Conservation (phyloP, 495 filamentous ascomycete species). For the Parathielavia appendiculata region DNA sequence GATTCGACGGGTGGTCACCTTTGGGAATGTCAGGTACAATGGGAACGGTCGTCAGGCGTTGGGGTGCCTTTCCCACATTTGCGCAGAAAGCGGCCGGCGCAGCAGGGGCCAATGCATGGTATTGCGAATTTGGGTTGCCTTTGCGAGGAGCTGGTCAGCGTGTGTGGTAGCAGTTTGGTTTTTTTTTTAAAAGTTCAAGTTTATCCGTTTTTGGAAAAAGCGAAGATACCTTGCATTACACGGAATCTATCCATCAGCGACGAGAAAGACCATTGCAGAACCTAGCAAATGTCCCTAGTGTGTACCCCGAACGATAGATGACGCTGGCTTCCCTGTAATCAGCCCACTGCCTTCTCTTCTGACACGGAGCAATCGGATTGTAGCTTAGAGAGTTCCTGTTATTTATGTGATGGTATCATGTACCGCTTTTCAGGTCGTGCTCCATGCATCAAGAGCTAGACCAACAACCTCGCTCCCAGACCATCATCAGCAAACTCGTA, state of each 20-base stretch:
- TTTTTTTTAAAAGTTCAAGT: neutral
- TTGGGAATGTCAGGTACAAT: neutral
- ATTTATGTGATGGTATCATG: constrained; percentile 9
- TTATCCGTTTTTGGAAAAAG: neutral
- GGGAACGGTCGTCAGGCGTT: neutral
- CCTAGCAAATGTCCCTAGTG: too few species aligned
- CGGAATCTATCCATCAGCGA: too few species aligned
- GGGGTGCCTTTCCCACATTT: neutral
- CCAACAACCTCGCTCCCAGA: neutral
- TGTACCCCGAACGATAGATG: too few species aligned
- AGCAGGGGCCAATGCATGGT: neutral
- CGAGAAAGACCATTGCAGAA: too few species aligned
- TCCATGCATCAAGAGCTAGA: constrained; percentile 6
- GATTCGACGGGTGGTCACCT: neutral
- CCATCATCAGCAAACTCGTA: neutral
- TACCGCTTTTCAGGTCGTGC: constrained; percentile 8
- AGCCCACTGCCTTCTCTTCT: neutral
- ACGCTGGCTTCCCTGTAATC: neutral
- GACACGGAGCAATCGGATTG: neutral
- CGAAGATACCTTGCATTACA: too few species aligned
- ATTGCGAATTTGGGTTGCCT: neutral
- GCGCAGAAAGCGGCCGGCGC: neutral
- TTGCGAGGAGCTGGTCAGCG: neutral
- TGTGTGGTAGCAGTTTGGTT: neutral
- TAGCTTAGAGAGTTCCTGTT: neutral